Conservation (phyloP, 257 asterid genomes). For the Paulownia fortunei region DNA sequence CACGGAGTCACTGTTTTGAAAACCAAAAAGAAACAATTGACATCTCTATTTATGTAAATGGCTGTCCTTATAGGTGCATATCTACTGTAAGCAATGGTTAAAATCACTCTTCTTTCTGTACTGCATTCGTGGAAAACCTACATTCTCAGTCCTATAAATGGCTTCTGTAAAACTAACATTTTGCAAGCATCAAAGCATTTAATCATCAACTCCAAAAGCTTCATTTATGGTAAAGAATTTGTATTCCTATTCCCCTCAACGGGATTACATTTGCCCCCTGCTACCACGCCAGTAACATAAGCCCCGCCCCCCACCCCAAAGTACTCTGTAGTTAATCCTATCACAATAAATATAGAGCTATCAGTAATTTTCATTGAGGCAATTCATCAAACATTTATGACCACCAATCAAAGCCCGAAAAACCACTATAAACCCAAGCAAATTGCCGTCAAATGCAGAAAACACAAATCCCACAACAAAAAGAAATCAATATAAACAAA, state of each 20-base stretch:
- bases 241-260: not conserved
- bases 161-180: not conserved
- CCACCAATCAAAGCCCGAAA: not conserved
- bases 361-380: conserved; percentile 22
- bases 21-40: not conserved
- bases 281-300: not conserved
- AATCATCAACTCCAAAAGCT: not conserved
- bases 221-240: not conserved
- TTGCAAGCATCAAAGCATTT: not conserved
- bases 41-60: not conserved
- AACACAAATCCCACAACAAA: not conserved
- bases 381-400: conserved; percentile 34
- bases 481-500: conserved; percentile 10
- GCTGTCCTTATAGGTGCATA: not conserved
- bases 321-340: not conserved
- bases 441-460: not conserved
- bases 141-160: conserved; percentile 3
- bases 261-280: not conserved
- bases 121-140: not conserved
- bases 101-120: not conserved
- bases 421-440: not conserved
- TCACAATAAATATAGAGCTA: not conserved
- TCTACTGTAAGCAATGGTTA: not conserved
- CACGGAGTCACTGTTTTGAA: not conserved
- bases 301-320: not conserved